These are phyloP conservation scores for Colletotrichum truncatum DNA, from an alignment of 2,329 filamentous ascomycete species.

Conservation along the genomic window DNA sequence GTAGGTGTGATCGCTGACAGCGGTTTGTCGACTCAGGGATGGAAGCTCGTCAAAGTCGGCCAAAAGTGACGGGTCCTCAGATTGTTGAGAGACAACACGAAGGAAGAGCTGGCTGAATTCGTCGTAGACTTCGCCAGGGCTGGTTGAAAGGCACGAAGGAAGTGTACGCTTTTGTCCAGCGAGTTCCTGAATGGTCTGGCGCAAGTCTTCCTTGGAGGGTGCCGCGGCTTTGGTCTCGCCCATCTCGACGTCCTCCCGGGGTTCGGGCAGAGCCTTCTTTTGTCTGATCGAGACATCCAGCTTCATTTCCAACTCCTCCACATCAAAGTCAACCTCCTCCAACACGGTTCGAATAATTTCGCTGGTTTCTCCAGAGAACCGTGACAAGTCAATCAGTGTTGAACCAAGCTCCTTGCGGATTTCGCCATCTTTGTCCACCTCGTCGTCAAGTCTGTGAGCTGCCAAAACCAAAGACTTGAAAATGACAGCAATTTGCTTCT, in stretches of 20 bases:
- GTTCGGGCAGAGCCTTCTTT: slow-evolving; percentile 57
- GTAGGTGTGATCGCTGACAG: slow-evolving; percentile 71
- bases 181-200: slow-evolving; percentile 49
- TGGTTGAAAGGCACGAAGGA: slow-evolving; percentile 62
- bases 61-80: slow-evolving; percentile 48
- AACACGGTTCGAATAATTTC: slow-evolving; percentile 74
- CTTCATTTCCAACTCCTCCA: slow-evolving; percentile 79
- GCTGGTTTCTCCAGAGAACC: slow-evolving; percentile 65
- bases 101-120: slow-evolving; percentile 69
- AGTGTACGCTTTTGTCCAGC: slow-evolving; percentile 46
- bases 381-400: slow-evolving; percentile 72
- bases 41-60: slow-evolving; percentile 63
- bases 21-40: slow-evolving; percentile 62
- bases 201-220: slow-evolving; percentile 46
- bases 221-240: slow-evolving; percentile 43
- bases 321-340: slow-evolving; percentile 73
- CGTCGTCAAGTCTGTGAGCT: slow-evolving; percentile 65
- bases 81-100: slow-evolving; percentile 56
- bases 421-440: slow-evolving; percentile 61
- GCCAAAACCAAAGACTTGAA: slow-evolving; percentile 72
- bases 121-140: slow-evolving; percentile 62
- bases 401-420: slow-evolving; percentile 72
- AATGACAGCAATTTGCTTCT: slow-evolving; percentile 70
- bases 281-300: slow-evolving; percentile 76
- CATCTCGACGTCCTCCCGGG: slow-evolving; percentile 61